Evolutionary conservation across 805 yeast species (phyloP).

Genomic region (Monosporozyma unispora): DNA sequence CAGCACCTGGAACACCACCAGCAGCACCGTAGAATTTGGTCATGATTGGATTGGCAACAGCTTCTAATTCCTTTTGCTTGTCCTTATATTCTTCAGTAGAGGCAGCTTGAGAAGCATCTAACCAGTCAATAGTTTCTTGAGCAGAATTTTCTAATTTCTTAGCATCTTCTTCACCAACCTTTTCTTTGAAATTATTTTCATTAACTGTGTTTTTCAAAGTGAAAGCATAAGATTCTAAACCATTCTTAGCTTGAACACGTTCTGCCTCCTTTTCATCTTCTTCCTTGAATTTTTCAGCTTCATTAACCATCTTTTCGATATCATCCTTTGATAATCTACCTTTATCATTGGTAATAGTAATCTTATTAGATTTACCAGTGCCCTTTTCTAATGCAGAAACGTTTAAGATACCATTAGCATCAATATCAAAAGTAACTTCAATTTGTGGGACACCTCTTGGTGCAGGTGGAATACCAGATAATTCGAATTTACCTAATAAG

Average conservation of each 20-base stretch:
- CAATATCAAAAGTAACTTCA: constrained; percentile 94
- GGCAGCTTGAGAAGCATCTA: constrained; percentile 89
- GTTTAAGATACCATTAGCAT: constrained; percentile 95
- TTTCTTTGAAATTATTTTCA: constrained; percentile 72
- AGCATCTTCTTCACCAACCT: constrained; percentile 60
- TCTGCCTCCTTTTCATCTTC: constrained; percentile 93
- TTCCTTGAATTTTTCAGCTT: constrained; percentile 95
- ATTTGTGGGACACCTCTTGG: constrained; percentile 99
- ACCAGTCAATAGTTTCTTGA: constrained; percentile 82
- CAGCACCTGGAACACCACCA: constrained; percentile 56
- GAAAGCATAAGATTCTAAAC: constrained; percentile 90
- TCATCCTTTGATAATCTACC: constrained; percentile 98
- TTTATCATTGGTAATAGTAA: constrained; percentile 96
- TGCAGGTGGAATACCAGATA: constrained; percentile 94
- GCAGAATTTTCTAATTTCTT: constrained; percentile 68
- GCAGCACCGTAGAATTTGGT: constrained; percentile 93
- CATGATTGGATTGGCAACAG: constrained; percentile 92
- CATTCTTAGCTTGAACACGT: constrained; percentile 91
- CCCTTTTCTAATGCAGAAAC: constrained; percentile 97
- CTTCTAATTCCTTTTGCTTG: constrained; percentile 93
- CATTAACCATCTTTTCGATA: constrained; percentile 94
- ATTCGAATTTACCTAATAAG: constrained; percentile 93
- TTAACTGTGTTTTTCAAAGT: constrained; percentile 75
- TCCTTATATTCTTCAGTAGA: constrained; percentile 85
- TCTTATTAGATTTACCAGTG: constrained; percentile 95